Evolutionary conservation across 2,329 filamentous ascomycete species (phyloP).

Genomic region (Chrysoporthe deuterocubensis): DNA sequence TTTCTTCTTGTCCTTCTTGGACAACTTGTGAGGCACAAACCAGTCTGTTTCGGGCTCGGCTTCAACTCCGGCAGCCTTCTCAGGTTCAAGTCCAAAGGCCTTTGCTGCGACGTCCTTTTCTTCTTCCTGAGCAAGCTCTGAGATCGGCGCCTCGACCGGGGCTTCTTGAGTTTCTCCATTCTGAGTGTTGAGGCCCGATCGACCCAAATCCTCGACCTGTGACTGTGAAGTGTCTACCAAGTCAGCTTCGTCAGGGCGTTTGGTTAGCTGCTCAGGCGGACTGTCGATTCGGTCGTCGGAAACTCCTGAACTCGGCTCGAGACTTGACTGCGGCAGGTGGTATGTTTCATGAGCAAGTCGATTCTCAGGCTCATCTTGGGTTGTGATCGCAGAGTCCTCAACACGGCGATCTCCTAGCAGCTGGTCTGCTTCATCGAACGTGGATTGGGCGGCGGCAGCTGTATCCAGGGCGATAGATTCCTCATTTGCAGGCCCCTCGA

Average conservation of each 20-base stretch:
- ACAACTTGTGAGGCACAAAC: constrained; percentile 37
- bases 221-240: not conserved
- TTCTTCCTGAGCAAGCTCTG: constrained; percentile 1
- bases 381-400: not conserved
- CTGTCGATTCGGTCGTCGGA: not conserved
- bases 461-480: not conserved
- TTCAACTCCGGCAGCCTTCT: not conserved
- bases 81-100: not conserved
- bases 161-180: not conserved
- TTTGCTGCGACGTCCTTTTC: not conserved
- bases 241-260: not conserved
- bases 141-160: not conserved
- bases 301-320: not conserved
- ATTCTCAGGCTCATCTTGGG: not conserved
- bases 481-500: not conserved
- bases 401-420: not conserved
- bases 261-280: not conserved
- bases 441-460: not conserved
- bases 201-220: not conserved
- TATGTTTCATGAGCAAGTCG: not conserved
- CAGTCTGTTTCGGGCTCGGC: constrained; percentile 28
- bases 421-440: not conserved
- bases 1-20: constrained; percentile 39
- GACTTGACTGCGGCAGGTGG: not conserved
- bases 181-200: not conserved